Percentiles rank a stretch among this genome's conserved stretches.
phyloP scores from a whole-genome alignment of 2,329 filamentous ascomycete genomes.

The Colletotrichum sp. region DNA sequence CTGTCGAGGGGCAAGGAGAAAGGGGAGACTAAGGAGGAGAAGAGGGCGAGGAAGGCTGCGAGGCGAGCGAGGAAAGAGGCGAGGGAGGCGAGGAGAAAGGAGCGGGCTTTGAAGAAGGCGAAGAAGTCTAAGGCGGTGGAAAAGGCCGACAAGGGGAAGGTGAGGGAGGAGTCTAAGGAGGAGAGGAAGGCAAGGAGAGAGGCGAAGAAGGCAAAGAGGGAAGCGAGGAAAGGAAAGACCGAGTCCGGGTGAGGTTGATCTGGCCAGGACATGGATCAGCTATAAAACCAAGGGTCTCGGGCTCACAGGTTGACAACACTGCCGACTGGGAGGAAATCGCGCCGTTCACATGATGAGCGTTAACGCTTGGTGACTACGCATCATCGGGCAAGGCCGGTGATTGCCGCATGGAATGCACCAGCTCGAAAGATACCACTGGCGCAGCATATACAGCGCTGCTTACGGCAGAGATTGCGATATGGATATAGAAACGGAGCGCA shows the following conservation, averaged over 20 bases:
- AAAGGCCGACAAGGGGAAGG: slow-evolving; percentile 32
- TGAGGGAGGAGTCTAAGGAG: slow-evolving; percentile 45
- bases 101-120: slow-evolving; percentile 32
- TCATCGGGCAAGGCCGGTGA: neutral
- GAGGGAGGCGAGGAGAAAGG: slow-evolving; percentile 29
- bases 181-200: slow-evolving; percentile 42
- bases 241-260: neutral
- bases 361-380: neutral
- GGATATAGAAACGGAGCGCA: neutral
- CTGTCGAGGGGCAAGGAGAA: slow-evolving; percentile 53
- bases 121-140: slow-evolving; percentile 25
- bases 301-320: neutral
- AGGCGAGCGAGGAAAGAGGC: slow-evolving; percentile 37
- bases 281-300: neutral
- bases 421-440: neutral
- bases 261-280: neutral
- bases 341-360: neutral
- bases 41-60: slow-evolving; percentile 34
- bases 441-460: neutral
- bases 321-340: neutral
- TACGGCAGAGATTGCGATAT: neutral
- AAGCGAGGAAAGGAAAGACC: slow-evolving; percentile 13
- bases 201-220: slow-evolving; percentile 31
- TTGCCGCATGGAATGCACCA: neutral
- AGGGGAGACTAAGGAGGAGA: slow-evolving; percentile 33